A percentile compares a stretch with the other conserved stretches of the same genome.
phyloP scores from a whole-genome alignment of 345 rosid species.

The Excoecaria cochinchinensis region DNA sequence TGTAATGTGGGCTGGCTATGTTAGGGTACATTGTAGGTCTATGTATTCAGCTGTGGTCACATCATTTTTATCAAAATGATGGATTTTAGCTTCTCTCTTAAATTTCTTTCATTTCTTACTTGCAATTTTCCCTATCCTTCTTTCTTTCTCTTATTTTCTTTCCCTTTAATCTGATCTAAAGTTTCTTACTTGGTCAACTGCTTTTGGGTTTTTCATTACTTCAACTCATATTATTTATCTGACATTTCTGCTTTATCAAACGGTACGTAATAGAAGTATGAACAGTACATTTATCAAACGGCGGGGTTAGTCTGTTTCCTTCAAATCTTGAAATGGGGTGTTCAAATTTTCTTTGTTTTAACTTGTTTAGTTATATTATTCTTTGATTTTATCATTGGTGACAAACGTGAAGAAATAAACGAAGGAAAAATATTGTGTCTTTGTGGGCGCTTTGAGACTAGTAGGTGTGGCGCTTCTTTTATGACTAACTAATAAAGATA shows the following conservation, averaged over 20 bases:
- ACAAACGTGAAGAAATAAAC: constrained; percentile 18
- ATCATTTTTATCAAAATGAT: constrained; percentile 29
- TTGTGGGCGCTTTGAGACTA: constrained; percentile 36
- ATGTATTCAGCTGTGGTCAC: constrained; percentile 53
- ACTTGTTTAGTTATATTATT: constrained; percentile 4
- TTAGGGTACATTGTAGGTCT: constrained; percentile 52
- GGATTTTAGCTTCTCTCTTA: constrained; percentile 19
- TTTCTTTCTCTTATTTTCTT: constrained; percentile 3
- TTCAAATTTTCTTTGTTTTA: constrained; percentile 11
- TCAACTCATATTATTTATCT: not conserved
- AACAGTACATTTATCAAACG: constrained; percentile 17
- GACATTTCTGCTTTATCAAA: not conserved
- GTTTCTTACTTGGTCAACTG: constrained; percentile 8
- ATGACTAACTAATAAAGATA: not conserved
- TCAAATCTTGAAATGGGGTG: constrained; percentile 19
- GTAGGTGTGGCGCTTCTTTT: constrained; percentile 23
- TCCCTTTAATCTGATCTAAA: not conserved
- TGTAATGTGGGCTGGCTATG: constrained; percentile 18
- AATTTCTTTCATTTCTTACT: not conserved
- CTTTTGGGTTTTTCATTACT: not conserved
- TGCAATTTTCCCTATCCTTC: not conserved
- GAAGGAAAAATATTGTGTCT: constrained; percentile 23
- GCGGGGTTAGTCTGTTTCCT: constrained; percentile 10
- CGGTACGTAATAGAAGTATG: constrained; percentile 1
- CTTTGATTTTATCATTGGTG: constrained; percentile 8